A percentile compares a stretch with the other conserved stretches of the same genome.
Evolutionary conservation across 495 filamentous ascomycete species (phyloP).

Genomic region (Daldinia caldariorum): DNA sequence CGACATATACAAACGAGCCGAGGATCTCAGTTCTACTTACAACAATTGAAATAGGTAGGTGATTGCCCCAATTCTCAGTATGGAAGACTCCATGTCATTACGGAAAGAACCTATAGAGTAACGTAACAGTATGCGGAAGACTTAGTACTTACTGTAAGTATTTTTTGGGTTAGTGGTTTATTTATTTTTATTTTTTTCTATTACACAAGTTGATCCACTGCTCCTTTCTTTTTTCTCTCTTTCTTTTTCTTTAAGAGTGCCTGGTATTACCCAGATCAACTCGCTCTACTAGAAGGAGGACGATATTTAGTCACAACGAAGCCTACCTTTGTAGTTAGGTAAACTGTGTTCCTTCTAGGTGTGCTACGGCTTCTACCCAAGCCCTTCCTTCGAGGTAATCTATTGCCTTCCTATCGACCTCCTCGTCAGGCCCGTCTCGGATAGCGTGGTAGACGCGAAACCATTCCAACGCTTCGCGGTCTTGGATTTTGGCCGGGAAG

Average conservation of each 20-base stretch:
- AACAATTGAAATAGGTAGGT: neutral
- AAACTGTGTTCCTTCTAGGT: neutral
- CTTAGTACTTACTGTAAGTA: neutral
- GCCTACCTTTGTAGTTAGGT: neutral
- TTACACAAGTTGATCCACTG: neutral
- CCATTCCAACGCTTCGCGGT: slow-evolving; percentile 17
- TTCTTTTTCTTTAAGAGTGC: no score
- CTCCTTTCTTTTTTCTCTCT: no score
- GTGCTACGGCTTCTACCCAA: neutral
- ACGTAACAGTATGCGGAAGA: neutral
- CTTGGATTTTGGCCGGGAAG: neutral
- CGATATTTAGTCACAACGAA: neutral
- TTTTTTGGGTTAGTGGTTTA: neutral
- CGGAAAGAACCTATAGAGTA: neutral
- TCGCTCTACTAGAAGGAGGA: no score
- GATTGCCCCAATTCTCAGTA: neutral
- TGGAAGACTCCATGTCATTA: neutral
- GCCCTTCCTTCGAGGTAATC: neutral
- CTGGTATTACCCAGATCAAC: no score
- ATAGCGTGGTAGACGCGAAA: slow-evolving; percentile 24
- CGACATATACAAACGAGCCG: neutral
- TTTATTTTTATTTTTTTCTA: neutral
- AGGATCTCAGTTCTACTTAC: neutral
- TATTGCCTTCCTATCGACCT: neutral
- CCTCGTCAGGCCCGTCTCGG: neutral